Evolutionary conservation across 2,329 filamentous ascomycete genomes (phyloP), one percentile per base, ranked within the genome.

Genomic region (Aspergillus intermedius): DNA sequence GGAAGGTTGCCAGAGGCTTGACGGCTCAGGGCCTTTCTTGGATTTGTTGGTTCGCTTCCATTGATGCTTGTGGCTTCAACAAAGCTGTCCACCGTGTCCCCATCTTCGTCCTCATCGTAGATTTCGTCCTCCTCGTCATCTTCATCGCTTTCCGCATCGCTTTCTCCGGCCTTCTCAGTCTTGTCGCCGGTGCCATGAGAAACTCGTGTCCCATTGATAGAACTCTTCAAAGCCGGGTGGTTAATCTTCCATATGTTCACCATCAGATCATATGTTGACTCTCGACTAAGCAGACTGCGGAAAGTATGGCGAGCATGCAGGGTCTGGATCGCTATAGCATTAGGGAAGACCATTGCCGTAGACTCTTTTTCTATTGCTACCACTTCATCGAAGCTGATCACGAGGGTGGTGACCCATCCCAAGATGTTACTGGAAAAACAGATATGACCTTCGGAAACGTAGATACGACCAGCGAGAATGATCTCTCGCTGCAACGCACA

Each of bases 371-470:
- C 93, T 6, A 98, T 87, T 1, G 91, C 90, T 17, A 97, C 88
- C 49, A 98, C 88, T 68, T 98, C 93, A 63, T 98, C 93, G 65
- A 98, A 98, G 67, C 90, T 94, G 74, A 98, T 95, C 46, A 98
- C 91, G 39, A 98, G 76, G 1, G 93, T 98, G 0, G 93, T 98
- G 19, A 94, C 87, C 93, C 93, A 98, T 47, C 93, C 93, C 42
- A 98, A 81, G 56, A 98, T 98, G 65, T 98, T 98, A 75, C 93
- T 97, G 62, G 91, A 96, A 71, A 98, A 98, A 74, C 93, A 98
- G 42, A 98, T 82, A 65, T 98, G 91, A 9, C 91, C 91, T 71
- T 98, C 93, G 0, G 93, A 97, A 39, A 98, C 88, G 63, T 98
- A 98, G 12, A 98, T 78, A 37, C 93, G 82, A 5, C 93, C 93